These are phyloP conservation scores for Helianthus tuberosus DNA, from an alignment of 129 eudicot species.

Conservation along the genomic window DNA sequence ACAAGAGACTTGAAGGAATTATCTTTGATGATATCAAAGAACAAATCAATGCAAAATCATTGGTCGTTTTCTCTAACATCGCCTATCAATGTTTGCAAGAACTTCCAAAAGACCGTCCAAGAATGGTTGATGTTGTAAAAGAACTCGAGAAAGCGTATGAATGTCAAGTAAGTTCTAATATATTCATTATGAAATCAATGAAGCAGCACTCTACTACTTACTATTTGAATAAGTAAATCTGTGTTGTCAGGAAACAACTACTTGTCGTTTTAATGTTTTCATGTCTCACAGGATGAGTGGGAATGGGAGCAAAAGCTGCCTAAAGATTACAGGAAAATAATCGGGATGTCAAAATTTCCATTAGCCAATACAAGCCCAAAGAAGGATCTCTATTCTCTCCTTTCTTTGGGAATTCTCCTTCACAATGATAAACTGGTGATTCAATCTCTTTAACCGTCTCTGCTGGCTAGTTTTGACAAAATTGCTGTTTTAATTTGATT, in stretches of 20 bases:
- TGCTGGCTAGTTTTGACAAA: no score
- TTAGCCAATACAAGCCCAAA: neutral
- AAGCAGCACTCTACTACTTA: no score
- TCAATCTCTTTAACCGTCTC: neutral
- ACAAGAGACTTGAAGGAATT: constrained; percentile 2
- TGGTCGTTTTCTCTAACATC: constrained; percentile 9
- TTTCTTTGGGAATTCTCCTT: constrained; percentile 33
- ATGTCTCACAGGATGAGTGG: constrained; percentile 30
- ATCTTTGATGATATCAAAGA: constrained; percentile 30
- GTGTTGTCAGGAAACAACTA: no score
- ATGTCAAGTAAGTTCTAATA: constrained; percentile 29
- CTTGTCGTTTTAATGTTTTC: neutral
- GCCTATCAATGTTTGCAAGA: constrained; percentile 27
- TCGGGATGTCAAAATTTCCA: constrained; percentile 8
- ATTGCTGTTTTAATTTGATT: no score
- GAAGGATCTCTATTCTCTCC: constrained; percentile 31
- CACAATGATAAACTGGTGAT: constrained; percentile 12
- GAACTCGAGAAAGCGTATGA: constrained; percentile 30
- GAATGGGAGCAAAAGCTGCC: constrained; percentile 38
- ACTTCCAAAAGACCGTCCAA: constrained; percentile 23
- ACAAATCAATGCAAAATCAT: constrained; percentile 7
- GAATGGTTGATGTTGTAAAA: constrained; percentile 26
- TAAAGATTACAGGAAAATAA: constrained; percentile 16
- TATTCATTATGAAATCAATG: neutral
- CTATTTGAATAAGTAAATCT: no score